phyloP scores from a whole-genome alignment of 1,284 basidiomycete species.

The Polyporus tsugae region DNA sequence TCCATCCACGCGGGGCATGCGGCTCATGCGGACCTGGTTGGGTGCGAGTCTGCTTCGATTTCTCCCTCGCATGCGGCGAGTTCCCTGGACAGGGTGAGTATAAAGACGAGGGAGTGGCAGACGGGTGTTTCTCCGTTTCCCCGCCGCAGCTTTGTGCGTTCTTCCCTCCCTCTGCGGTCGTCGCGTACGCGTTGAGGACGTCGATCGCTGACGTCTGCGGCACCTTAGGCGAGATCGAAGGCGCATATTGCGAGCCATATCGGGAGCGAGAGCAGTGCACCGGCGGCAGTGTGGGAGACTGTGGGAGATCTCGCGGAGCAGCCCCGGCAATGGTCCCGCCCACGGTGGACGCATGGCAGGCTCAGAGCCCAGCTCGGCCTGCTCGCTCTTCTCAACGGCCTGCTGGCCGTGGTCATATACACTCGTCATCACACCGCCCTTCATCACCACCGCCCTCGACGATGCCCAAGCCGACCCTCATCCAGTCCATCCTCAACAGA shows the following conservation, averaged over 20 bases:
- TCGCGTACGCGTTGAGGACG: background rate
- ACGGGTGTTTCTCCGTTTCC: slow-evolving; percentile 1
- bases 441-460: slow-evolving; percentile 25
- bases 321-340: slow-evolving; percentile 13
- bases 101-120: background rate
- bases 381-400: slow-evolving; percentile 14
- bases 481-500: slow-evolving; percentile 62
- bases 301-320: slow-evolving; percentile 14
- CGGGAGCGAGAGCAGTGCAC: slow-evolving; percentile 9
- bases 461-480: slow-evolving; percentile 65
- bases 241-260: background rate
- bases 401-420: slow-evolving; percentile 18
- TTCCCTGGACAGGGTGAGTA: slow-evolving; percentile 2
- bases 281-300: background rate
- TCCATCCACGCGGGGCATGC: background rate
- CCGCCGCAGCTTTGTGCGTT: background rate
- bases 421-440: slow-evolving; percentile 7
- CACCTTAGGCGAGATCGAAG: background rate
- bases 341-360: slow-evolving; percentile 12
- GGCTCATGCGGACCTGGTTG: background rate
- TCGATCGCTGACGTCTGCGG: slow-evolving; percentile 9
- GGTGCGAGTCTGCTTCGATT: slow-evolving; percentile 4
- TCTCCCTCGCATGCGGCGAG: slow-evolving; percentile 8
- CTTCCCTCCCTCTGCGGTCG: background rate
- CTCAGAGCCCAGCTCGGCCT: slow-evolving; percentile 3